Evolutionary conservation across 2,329 filamentous ascomycete species (phyloP), one percentile per base, ranked within the genome.

Genomic region (Ilyonectria destructans): DNA sequence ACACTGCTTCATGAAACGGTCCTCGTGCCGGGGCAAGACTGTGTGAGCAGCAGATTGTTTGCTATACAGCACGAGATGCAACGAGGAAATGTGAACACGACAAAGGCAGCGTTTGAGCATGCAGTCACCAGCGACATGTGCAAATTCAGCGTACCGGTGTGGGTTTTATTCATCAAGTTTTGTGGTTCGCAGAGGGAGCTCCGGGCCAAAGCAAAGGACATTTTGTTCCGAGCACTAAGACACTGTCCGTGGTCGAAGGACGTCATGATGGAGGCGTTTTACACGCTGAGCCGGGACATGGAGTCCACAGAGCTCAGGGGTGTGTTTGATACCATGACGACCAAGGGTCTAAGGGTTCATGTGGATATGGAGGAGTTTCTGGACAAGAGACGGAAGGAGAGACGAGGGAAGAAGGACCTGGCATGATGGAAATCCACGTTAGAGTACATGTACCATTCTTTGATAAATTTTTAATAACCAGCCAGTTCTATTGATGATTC

Each of bases 1-100:
- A 85, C 87, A 6, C 81, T 93, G 9, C 82, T 95, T 12, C 81
- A 86, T 21, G 85, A 86, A 77, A 86, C 86, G 75, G 80, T 89
- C 0, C 79, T 87, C 2, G 70, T 77, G 6, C 72, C 76, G 17
- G 57, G 66, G 7, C 78, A 83, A 58, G 85, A 87, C 74, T 80
- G 81, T 46, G 69, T 86, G 13, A 79, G 79, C 69, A 84, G 79
- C 69, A 84, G 85, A 8, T 69, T 85, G 13, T 88, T 89, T 75
- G 83, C 85, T 23, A 84, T 90, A 55, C 79, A 81, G n/a, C 82
- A 88, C 73, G 88, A 89, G 73, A 76, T 85, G 17, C 77, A 75
- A 19, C 78, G 78, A 12, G 87, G 86, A 6, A 88, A 86, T 62
- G 77, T 79, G 5, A 83, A 89, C 72, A 86, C 87, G 0, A 81